These are phyloP conservation scores for Voacanga thouarsii DNA, from an alignment of 257 asterid genomes.

Conservation along the genomic window DNA sequence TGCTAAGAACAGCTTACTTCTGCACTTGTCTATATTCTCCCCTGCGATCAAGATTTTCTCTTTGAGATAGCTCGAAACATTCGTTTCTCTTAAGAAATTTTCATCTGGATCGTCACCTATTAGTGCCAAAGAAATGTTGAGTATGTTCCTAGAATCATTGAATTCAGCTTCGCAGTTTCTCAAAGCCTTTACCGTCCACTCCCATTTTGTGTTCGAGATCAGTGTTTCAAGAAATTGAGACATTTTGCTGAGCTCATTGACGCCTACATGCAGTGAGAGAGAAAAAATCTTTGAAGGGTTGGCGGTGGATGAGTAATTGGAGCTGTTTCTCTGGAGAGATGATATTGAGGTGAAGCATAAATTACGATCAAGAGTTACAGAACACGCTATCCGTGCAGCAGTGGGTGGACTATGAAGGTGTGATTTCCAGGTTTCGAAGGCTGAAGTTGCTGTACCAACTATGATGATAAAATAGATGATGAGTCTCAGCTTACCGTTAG, in stretches of 20 bases:
- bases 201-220: not conserved
- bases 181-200: not conserved
- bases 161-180: slow-evolving; percentile 16
- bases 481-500: slow-evolving; percentile 17
- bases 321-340: slow-evolving; percentile 14
- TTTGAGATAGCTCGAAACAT: not conserved
- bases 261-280: slow-evolving; percentile 30
- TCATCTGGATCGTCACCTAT: not conserved
- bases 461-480: slow-evolving; percentile 17
- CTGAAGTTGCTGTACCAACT: slow-evolving; percentile 11
- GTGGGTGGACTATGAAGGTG: slow-evolving; percentile 9
- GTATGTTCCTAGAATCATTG: slow-evolving; percentile 25
- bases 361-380: not conserved
- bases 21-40: not conserved
- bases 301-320: slow-evolving; percentile 2
- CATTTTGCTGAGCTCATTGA: slow-evolving; percentile 19
- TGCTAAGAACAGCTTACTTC: not conserved
- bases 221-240: slow-evolving; percentile 3
- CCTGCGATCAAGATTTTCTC: not conserved
- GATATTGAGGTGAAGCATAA: slow-evolving; percentile 16
- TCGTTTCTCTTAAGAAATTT: not conserved
- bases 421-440: slow-evolving; percentile 14
- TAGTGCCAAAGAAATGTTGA: slow-evolving; percentile 11
- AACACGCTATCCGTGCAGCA: slow-evolving; percentile 27
- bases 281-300: slow-evolving; percentile 16